Percentiles rank a stretch among this genome's conserved stretches.
phyloP scores from a whole-genome alignment of 179 eudicot genomes.

The Beta lomatogona region DNA sequence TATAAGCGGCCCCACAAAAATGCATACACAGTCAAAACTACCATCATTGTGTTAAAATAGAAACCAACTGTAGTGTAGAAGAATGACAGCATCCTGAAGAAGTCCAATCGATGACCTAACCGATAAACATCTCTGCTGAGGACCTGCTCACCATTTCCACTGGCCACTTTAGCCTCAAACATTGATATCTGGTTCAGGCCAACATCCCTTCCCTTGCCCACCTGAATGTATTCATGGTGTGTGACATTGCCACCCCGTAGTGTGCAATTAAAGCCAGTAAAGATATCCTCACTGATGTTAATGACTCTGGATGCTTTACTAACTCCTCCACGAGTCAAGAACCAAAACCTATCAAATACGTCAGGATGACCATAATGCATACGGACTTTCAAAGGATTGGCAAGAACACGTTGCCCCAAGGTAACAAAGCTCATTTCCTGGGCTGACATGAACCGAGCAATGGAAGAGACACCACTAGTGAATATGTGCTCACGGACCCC shows the following conservation, averaged over 20 bases:
- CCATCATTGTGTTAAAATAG: slow-evolving; percentile 84
- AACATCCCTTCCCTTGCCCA: slow-evolving; percentile 96
- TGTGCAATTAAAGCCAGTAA: slow-evolving; percentile 96
- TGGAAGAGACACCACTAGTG: slow-evolving; percentile 90
- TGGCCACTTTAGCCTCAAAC: slow-evolving; percentile 96
- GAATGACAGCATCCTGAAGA: slow-evolving; percentile 87
- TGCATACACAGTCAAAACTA: slow-evolving; percentile 76
- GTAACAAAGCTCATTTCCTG: slow-evolving; percentile 96
- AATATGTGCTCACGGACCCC: slow-evolving; percentile 95
- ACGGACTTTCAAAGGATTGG: slow-evolving; percentile 84
- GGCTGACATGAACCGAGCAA: slow-evolving; percentile 96
- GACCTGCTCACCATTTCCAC: slow-evolving; percentile 95
- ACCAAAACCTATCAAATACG: slow-evolving; percentile 93
- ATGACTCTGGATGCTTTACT: slow-evolving; percentile 93
- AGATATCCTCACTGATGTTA: slow-evolving; percentile 94
- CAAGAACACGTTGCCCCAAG: slow-evolving; percentile 92
- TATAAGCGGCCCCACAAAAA: slow-evolving; percentile 88
- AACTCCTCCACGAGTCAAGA: slow-evolving; percentile 85
- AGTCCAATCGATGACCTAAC: slow-evolving; percentile 89
- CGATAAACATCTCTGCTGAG: slow-evolving; percentile 90
- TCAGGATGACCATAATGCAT: slow-evolving; percentile 99
- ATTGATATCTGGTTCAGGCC: slow-evolving; percentile 91
- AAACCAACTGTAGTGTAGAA: slow-evolving; percentile 91
- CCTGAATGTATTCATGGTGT: slow-evolving; percentile 93
- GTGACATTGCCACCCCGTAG: slow-evolving; percentile 90